Evolutionary conservation across 306 rosid genomes (phyloP).

Genomic region (Canavalia ensiformis): DNA sequence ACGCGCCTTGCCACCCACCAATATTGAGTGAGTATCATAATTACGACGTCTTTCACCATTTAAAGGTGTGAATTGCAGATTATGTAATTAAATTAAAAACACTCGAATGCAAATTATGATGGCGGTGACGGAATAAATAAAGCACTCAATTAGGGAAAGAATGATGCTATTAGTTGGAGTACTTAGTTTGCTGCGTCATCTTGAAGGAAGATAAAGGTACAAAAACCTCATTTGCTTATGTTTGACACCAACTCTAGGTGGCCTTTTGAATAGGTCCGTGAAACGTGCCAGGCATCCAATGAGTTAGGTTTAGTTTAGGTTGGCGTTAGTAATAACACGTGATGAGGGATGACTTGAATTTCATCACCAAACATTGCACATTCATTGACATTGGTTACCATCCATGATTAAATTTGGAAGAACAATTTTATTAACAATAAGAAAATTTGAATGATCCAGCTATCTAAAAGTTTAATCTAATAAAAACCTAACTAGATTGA

Average conservation of each 20-base stretch:
- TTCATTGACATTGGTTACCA: neutral
- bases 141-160: neutral
- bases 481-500: neutral
- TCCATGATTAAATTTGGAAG: conserved; percentile 7
- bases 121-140: conserved; percentile 9
- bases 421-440: neutral
- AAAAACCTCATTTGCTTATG: neutral
- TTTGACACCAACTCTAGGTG: conserved; percentile 3
- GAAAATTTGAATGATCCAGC: neutral
- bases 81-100: conserved; percentile 7
- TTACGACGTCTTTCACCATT: neutral
- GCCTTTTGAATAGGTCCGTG: conserved; percentile 5
- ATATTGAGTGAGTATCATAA: neutral
- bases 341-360: neutral
- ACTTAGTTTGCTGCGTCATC: conserved; percentile 20
- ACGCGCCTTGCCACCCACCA: conserved; percentile 22
- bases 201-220: conserved; percentile 8
- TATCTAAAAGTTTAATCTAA: neutral
- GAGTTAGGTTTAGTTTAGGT: conserved; percentile 12
- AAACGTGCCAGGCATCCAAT: conserved; percentile 1
- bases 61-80: neutral
- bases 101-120: conserved; percentile 11
- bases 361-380: neutral
- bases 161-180: neutral
- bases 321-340: neutral